Percentiles rank a stretch among this genome's conserved stretches.
These are phyloP conservation scores for Fusarium sp. DNA, from an alignment of 2,329 filamentous ascomycete species.

Conservation along the genomic window DNA sequence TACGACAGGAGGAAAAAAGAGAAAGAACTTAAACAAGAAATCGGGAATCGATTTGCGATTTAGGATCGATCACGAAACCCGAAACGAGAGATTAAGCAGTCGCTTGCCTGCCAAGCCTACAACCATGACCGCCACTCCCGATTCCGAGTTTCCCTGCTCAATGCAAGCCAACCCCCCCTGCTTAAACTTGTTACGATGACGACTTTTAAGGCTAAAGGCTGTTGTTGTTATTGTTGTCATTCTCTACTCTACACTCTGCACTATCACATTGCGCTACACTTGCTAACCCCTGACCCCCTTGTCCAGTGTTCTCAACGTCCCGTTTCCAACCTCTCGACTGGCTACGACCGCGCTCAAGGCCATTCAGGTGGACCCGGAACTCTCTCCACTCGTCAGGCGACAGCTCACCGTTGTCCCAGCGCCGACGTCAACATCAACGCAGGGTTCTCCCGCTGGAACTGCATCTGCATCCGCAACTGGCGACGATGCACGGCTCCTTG, in stretches of 20 bases:
- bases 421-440: conserved; percentile 42
- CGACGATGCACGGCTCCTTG: conserved; percentile 64
- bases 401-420: conserved; percentile 70
- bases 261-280: not conserved
- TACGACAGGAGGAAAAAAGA: conserved; percentile 1
- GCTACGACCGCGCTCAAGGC: conserved; percentile 81
- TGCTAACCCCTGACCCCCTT: conserved; percentile 35
- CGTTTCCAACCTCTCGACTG: conserved; percentile 84
- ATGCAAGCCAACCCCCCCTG: conserved; percentile 62
- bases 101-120: conserved; percentile 12
- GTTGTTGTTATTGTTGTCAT: conserved; percentile 35
- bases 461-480: conserved; percentile 21
- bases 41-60: conserved; percentile 22
- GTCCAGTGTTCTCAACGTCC: conserved; percentile 77
- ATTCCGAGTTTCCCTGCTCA: conserved; percentile 71
- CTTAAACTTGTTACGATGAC: conserved; percentile 21
- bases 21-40: conserved; percentile 14
- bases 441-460: conserved; percentile 33
- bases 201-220: conserved; percentile 22
- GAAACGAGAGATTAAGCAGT: conserved; percentile 21
- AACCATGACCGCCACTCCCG: conserved; percentile 57
- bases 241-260: not conserved
- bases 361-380: conserved; percentile 87
- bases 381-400: conserved; percentile 85
- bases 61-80: conserved; percentile 33